Evolutionary conservation across 257 asterid genomes (phyloP), one percentile per base, ranked within the genome.

Genomic region (Ophiorrhiza pumila): DNA sequence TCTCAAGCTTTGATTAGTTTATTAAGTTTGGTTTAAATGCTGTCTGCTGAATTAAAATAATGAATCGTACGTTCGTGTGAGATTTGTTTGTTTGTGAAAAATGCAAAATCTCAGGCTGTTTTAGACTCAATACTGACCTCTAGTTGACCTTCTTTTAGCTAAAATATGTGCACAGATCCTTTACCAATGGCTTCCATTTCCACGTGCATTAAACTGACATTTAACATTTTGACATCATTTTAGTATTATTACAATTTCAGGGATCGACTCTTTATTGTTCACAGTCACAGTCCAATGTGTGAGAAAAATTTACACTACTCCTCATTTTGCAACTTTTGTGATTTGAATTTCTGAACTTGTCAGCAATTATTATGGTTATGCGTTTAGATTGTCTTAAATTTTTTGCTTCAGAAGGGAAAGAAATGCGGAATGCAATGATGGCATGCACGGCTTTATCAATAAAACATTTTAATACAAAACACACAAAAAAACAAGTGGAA

Each of bases 1-100:
- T 87, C 91, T 86, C 72, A 80, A 80, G 90, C n/a, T 84, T 80
- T 76, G 89, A 82, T 75, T 89, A 87, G 68, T 85, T 42, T 73
- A 83, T 45, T 65, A 42, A 39, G 41, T 41, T 35, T 62, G 39
- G 64, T 79, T 85, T 74, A 76, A 57, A 68, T 69, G 74, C 47
- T 65, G 78, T 80, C 57, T 76, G 73, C 14, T 53, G 60, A 20
- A 27, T 65, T 17, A 58, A 49, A 73, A 17, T 57, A 61, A 46
- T 49, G 71, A 42, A 70, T n/a, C 58, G 49, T 74, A 20, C 20
- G 52, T 39, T 45, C 27, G 45, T 74, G 71, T 67, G 81, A 73
- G 87, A 69, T 80, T 82, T 67, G 77, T 73, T 79, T 78, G 22
- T 52, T 12, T 52, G 14, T 17, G 20, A 39, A 23, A 58, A 3